Evolutionary conservation across 1,139 yeast species (phyloP).

Genomic region (Geotrichum cucujoidarum): DNA sequence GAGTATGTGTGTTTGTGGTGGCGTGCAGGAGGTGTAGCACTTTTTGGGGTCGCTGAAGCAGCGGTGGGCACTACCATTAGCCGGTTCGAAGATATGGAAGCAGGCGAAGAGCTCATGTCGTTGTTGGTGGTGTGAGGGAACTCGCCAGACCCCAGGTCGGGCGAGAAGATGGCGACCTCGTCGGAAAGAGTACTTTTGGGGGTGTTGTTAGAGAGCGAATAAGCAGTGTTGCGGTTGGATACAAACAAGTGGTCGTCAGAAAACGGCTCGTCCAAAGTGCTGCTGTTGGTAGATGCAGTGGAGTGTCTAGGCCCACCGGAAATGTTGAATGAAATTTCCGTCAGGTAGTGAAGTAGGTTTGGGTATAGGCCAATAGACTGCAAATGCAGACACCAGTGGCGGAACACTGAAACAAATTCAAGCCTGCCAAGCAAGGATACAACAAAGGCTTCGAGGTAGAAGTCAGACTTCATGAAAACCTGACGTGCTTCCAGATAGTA

Average conservation of each 20-base stretch:
- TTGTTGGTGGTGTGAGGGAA: background rate
- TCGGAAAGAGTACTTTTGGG: background rate
- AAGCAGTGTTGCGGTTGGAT: background rate
- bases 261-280: background rate
- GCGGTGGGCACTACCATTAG: background rate
- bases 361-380: background rate
- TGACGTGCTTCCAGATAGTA: slow-evolving; percentile 8
- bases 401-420: slow-evolving; percentile 9
- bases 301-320: slow-evolving; percentile 1
- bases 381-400: slow-evolving; percentile 9
- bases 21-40: too few species aligned
- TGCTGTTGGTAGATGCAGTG: background rate
- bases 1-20: background rate
- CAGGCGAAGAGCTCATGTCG: background rate
- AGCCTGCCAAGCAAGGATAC: slow-evolving; percentile 9
- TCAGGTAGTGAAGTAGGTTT: background rate
- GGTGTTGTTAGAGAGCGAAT: background rate
- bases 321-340: background rate
- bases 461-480: slow-evolving; percentile 8
- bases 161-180: slow-evolving; percentile 3
- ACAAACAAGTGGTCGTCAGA: background rate
- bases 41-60: slow-evolving; percentile 3
- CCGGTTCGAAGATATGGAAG: background rate
- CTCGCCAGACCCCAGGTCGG: background rate
- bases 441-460: slow-evolving; percentile 13